phyloP scores from a whole-genome alignment of 805 yeast genomes.

The Pichia insulana region DNA sequence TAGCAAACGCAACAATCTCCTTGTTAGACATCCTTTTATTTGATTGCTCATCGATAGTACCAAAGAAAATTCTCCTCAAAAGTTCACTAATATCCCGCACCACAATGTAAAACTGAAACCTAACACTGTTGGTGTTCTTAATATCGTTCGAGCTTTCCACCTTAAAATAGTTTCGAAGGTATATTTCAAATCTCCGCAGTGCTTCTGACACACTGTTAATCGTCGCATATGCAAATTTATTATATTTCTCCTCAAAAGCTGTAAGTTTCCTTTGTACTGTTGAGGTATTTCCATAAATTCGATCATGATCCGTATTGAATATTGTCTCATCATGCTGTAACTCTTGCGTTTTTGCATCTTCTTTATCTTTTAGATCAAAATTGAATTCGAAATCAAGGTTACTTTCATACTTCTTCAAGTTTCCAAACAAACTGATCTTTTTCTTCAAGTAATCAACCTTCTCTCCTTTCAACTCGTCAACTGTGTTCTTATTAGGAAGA shows the following conservation, averaged over 20 bases:
- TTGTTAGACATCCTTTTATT: conserved; percentile 55
- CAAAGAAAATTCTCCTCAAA: conserved; percentile 4
- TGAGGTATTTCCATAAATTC: not conserved
- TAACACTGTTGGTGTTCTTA: not conserved
- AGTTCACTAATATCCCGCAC: not conserved
- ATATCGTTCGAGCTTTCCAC: not conserved
- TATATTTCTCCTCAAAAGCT: not conserved
- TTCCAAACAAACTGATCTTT: conserved; percentile 20
- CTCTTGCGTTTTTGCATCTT: not conserved
- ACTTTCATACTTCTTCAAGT: conserved; percentile 15
- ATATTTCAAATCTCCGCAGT: not conserved
- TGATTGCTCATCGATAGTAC: conserved; percentile 36
- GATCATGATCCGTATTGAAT: conserved; percentile 1
- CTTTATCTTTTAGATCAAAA: not conserved
- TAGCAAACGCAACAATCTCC: conserved; percentile 50
- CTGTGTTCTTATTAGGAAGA: conserved; percentile 10
- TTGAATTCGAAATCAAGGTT: conserved; percentile 14
- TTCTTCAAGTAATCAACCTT: conserved; percentile 1
- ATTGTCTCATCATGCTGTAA: conserved; percentile 1
- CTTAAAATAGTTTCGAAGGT: not conserved
- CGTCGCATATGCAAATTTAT: not conserved
- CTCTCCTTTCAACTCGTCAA: conserved; percentile 1
- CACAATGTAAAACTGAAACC: not conserved
- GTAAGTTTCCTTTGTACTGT: not conserved
- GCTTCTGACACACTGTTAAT: not conserved